Evolutionary conservation across 1,284 basidiomycete genomes (phyloP), one percentile per base, ranked within the genome.

Genomic region (Rhodofomes roseus): DNA sequence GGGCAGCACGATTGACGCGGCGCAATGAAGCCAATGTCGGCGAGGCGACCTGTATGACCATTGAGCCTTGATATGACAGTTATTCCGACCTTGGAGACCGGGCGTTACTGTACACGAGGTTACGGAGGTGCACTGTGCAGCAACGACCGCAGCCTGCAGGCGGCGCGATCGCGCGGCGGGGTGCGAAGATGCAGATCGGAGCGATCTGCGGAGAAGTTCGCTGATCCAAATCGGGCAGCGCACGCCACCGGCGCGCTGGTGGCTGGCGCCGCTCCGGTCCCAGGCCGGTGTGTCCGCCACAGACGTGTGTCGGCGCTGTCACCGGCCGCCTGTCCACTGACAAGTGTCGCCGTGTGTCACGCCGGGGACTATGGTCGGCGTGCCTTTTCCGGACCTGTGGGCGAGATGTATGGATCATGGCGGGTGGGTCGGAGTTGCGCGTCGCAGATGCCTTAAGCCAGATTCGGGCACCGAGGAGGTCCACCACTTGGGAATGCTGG

Each of bases 131-230:
- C n/a, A n/a, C n/a, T n/a, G n/a, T n/a, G 40, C n/a, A 8, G 40
- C n/a, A 43, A n/a, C 18, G 22, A 20, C 40, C 40, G n/a, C 39
- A 40, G n/a, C n/a, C n/a, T n/a, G 34, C 50, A 31, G 34, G 34
- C 31, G 48, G 31, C 48, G 48, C n/a, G n/a, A n/a, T n/a, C n/a
- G 31, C 43, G 25, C 6, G 31, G 29, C 48, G 50, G 50, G 50
- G 50, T 23, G 31, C 31, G 31, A 52, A 52, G 44, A 29, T 34
- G 31, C 43, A 7, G 41, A 43, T 43, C 40, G 55, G 43, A 41
- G 55, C 27, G 56, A 57, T 57, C 53, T 53, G 56, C 56, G 50
- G 56, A 53, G 56, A 50, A 25, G 40, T 53, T 57, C 56, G 56
- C 56, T 43, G 56, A 34, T 40, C 40, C 48, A 41, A 53, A 12